These are phyloP conservation scores for Lactarius vividus DNA, from an alignment of 768 basidiomycete species.

Conservation along the genomic window DNA sequence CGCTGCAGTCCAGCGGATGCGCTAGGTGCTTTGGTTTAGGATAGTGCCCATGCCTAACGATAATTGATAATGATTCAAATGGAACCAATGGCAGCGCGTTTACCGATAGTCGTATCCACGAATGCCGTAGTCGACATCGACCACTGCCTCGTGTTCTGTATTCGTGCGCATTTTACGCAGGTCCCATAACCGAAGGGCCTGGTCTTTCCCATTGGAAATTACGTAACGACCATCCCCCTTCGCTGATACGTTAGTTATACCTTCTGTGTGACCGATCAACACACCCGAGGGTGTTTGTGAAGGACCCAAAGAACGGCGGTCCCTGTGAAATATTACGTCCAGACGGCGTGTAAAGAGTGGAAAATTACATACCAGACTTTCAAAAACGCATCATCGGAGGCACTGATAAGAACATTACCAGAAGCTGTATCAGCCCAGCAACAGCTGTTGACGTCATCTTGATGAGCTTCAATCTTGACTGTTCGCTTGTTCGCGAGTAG, in stretches of 20 bases:
- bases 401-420: conserved; percentile 92
- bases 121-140: conserved; percentile 52
- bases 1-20: conserved; percentile 88
- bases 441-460: conserved; percentile 90
- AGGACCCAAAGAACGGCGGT: conserved; percentile 47
- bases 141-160: conserved; percentile 59
- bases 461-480: conserved; percentile 84
- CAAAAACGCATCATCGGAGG: conserved; percentile 90
- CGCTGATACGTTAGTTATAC: conserved; percentile 90
- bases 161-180: conserved; percentile 86
- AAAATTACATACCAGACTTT: conserved; percentile 79
- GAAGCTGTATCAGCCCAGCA: conserved; percentile 94
- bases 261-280: conserved; percentile 92
- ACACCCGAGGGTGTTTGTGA: conserved; percentile 83
- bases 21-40: conserved; percentile 57
- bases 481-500: conserved; percentile 74
- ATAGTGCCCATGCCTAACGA: conserved; percentile 58
- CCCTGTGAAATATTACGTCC: conserved; percentile 37
- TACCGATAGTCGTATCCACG: conserved; percentile 79
- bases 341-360: not conserved
- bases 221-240: conserved; percentile 97
- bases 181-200: conserved; percentile 89
- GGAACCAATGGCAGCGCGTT: conserved; percentile 23
- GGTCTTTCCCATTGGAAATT: conserved; percentile 96
- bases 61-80: conserved; percentile 3